Evolutionary conservation across 2,329 filamentous ascomycete genomes (phyloP).

Genomic region (Fusarium sp.): DNA sequence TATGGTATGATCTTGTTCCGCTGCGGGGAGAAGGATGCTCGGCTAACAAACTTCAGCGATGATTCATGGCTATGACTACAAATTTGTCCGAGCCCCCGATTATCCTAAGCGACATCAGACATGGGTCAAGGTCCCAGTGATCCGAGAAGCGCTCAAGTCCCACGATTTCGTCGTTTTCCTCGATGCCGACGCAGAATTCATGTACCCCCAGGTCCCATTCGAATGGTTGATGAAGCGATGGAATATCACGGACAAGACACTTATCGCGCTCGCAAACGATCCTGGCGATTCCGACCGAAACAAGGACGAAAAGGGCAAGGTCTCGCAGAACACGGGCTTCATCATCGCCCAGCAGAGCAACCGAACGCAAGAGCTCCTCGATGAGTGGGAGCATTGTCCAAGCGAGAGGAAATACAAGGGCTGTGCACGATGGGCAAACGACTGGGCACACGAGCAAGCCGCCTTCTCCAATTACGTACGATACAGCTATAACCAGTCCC

Average conservation of each 20-base stretch:
- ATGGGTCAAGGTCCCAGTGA: slow-evolving; percentile 55
- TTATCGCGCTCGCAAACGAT: slow-evolving; percentile 57
- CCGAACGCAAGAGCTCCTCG: slow-evolving; percentile 33
- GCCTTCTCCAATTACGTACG: slow-evolving; percentile 40
- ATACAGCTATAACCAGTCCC: slow-evolving; percentile 37
- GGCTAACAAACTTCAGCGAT: slow-evolving; percentile 25
- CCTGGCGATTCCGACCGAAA: slow-evolving; percentile 49
- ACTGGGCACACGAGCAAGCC: slow-evolving; percentile 44
- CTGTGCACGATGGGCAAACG: slow-evolving; percentile 34
- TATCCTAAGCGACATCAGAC: slow-evolving; percentile 54
- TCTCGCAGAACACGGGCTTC: slow-evolving; percentile 36
- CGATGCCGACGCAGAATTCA: slow-evolving; percentile 56
- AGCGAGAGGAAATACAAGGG: slow-evolving; percentile 2
- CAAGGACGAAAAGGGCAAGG: slow-evolving; percentile 43
- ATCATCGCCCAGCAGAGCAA: slow-evolving; percentile 35
- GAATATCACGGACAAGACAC: slow-evolving; percentile 52
- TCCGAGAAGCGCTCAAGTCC: slow-evolving; percentile 49
- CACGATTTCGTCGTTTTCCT: slow-evolving; percentile 56
- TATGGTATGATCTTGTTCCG: slow-evolving; percentile 15
- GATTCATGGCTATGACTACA: slow-evolving; percentile 61
- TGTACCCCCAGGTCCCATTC: slow-evolving; percentile 54
- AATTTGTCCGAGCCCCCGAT: slow-evolving; percentile 54
- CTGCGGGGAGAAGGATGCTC: not conserved
- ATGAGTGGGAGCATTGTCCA: slow-evolving; percentile 13
- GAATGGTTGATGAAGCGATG: slow-evolving; percentile 60